Conservation (phyloP, 495 filamentous ascomycete genomes). For the Xylaria acuta region DNA sequence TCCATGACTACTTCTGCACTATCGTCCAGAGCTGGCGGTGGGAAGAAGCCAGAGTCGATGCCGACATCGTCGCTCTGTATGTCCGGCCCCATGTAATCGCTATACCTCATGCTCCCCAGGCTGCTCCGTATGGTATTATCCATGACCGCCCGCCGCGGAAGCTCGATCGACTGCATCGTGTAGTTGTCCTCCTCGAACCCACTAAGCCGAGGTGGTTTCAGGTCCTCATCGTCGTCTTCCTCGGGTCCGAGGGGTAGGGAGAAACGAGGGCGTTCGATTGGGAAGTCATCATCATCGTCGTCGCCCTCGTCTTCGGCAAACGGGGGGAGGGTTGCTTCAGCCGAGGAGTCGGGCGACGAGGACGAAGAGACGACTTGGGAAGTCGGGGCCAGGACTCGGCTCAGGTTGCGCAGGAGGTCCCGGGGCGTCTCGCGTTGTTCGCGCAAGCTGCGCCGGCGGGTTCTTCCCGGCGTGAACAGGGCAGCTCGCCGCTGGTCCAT, state of each 20-base stretch:
- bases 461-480: constrained; percentile 71
- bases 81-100: constrained; percentile 61
- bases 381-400: constrained; percentile 67
- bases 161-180: constrained; percentile 72
- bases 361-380: constrained; percentile 66
- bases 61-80: constrained; percentile 54
- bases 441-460: constrained; percentile 68
- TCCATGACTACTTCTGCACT: constrained; percentile 49
- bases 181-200: constrained; percentile 72
- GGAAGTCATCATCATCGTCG: constrained; percentile 60
- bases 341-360: constrained; percentile 47
- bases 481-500: constrained; percentile 75
- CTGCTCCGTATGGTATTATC: constrained; percentile 64
- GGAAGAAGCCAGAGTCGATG: constrained; percentile 56
- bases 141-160: constrained; percentile 65
- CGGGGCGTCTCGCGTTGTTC: constrained; percentile 77
- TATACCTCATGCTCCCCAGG: constrained; percentile 63
- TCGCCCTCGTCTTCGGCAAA: constrained; percentile 63
- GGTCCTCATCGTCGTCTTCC: constrained; percentile 63
- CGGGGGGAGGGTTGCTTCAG: constrained; percentile 43
- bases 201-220: constrained; percentile 67
- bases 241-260: constrained; percentile 72
- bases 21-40: constrained; percentile 44
- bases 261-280: constrained; percentile 64
- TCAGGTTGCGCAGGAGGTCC: constrained; percentile 70